These are phyloP conservation scores for Mariannaea elegans DNA, from an alignment of 2,329 filamentous ascomycete genomes.

Conservation along the genomic window DNA sequence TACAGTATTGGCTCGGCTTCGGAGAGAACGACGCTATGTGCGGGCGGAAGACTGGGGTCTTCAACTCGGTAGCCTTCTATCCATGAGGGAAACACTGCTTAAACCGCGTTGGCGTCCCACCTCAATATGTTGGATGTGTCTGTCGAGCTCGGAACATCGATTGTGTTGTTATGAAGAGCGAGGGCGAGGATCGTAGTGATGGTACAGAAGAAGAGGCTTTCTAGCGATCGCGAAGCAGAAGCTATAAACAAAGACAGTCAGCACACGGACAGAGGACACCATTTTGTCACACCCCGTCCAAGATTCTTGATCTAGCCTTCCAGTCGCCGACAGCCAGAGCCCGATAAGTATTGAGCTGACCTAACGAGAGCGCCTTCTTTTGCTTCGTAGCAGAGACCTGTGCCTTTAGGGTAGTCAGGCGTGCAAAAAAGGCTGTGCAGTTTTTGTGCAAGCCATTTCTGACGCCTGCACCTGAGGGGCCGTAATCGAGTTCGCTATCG, in stretches of 20 bases:
- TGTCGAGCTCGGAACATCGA: conserved; percentile 33
- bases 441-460: no score
- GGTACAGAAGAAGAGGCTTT: conserved; percentile 39
- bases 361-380: no score
- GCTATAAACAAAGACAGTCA: conserved; percentile 27
- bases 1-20: conserved; percentile 34
- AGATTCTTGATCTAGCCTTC: no score
- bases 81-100: conserved; percentile 30
- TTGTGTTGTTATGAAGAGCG: conserved; percentile 37
- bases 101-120: neutral
- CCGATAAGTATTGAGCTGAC: no score
- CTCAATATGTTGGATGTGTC: conserved; percentile 2
- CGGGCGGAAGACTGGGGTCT: conserved; percentile 38
- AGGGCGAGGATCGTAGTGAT: conserved; percentile 38
- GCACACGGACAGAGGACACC: no score
- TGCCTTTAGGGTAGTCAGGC: no score
- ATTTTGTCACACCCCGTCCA: no score
- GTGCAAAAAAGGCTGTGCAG: no score
- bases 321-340: no score
- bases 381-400: no score
- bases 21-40: conserved; percentile 22
- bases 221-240: conserved; percentile 41
- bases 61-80: conserved; percentile 41
- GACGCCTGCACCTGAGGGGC: no score
- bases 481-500: no score